Conservation (phyloP, 257 asterid species). For the Oldenlandia corymbosa region DNA sequence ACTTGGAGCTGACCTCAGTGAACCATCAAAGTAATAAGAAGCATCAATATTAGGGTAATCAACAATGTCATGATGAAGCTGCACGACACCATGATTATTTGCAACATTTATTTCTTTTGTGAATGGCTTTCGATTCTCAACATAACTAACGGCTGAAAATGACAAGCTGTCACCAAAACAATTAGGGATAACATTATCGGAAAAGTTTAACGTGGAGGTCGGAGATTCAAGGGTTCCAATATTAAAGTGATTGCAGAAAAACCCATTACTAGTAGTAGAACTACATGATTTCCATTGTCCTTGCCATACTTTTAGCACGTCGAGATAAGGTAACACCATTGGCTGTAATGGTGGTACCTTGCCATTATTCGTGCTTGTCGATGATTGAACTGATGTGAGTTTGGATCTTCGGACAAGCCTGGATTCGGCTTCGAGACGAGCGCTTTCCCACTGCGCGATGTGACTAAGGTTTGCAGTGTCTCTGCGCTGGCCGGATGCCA, state of each 20-base stretch:
- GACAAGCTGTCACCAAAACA: not conserved
- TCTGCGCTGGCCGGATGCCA: conserved; percentile 9
- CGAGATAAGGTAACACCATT: conserved; percentile 12
- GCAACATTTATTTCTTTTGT: too few species aligned
- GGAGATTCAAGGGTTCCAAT: conserved; percentile 12
- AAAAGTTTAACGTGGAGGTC: conserved; percentile 11
- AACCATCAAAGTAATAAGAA: not conserved
- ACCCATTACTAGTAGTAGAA: not conserved
- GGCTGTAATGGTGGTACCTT: conserved; percentile 4
- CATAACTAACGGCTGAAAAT: not conserved
- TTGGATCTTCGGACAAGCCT: conserved; percentile 21
- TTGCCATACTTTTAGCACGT: conserved; percentile 14
- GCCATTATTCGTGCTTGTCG: too few species aligned
- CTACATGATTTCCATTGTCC: not conserved
- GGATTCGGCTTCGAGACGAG: conserved; percentile 36
- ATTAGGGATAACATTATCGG: not conserved
- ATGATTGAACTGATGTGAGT: not conserved
- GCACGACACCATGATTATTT: not conserved
- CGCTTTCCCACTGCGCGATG: conserved; percentile 36
- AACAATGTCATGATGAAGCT: conserved; percentile 4
- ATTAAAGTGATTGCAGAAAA: not conserved
- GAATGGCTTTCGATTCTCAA: too few species aligned
- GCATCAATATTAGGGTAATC: not conserved
- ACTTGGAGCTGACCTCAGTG: conserved; percentile 3
- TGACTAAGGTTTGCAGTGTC: conserved; percentile 29